Conservation (phyloP, 768 basidiomycete genomes). For the Agrocybe praecox region DNA sequence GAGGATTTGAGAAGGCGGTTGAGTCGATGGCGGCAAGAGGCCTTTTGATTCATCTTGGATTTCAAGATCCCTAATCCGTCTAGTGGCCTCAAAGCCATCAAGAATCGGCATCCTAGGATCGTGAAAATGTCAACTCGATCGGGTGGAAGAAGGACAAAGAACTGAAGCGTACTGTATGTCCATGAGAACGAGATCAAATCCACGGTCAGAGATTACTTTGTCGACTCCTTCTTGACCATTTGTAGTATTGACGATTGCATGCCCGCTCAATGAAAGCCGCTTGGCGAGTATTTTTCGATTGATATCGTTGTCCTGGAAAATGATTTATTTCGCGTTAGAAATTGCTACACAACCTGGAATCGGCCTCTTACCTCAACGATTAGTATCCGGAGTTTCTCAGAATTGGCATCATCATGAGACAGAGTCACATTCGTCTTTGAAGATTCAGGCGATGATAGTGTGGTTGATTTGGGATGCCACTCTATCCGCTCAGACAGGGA, state of each 20-base stretch:
- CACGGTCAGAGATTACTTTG: constrained; percentile 52
- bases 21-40: constrained; percentile 1
- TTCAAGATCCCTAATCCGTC: constrained; percentile 67
- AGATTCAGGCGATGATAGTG: neutral
- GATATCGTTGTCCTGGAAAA: constrained; percentile 66
- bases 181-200: constrained; percentile 80
- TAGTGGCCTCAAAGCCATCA: constrained; percentile 71
- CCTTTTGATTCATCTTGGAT: constrained; percentile 6
- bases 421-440: neutral
- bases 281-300: constrained; percentile 74
- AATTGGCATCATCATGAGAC: constrained; percentile 3
- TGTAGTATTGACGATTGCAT: constrained; percentile 62
- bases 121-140: neutral
- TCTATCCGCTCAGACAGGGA: neutral
- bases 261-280: constrained; percentile 65
- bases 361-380: constrained; percentile 68
- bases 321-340: too few relatives aligned
- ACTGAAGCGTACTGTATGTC: constrained; percentile 67
- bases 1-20: constrained; percentile 45
- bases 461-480: neutral
- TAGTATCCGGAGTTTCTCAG: constrained; percentile 46
- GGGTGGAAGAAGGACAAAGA: neutral
- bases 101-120: constrained; percentile 73
- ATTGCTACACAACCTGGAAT: too few relatives aligned
- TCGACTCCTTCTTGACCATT: constrained; percentile 81